Evolutionary conservation across 2,329 filamentous ascomycete species (phyloP), one percentile per base, ranked within the genome.

Genomic region (Colletotrichum sp.): DNA sequence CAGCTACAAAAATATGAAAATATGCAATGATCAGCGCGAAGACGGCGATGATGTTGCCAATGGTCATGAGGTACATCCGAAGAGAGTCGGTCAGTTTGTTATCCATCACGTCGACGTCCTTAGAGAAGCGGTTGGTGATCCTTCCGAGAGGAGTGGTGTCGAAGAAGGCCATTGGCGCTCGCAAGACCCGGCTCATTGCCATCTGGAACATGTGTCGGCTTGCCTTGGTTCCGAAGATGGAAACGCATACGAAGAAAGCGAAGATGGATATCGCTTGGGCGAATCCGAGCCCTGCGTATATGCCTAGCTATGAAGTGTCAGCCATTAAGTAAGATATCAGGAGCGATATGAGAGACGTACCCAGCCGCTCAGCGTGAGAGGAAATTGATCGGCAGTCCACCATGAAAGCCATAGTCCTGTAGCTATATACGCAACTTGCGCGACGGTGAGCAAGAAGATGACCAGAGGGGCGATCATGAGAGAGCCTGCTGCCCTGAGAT

Each of bases 101-200:
- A 86, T 99, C 96, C 95, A 98, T 97, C 72, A 96, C 95, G 81
- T 98, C 95, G 52, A 98, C 94, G 81, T 99, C 96, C 79, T 96
- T 94, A 30, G 95, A 98, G 86, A 99, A 99, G 24, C 96, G 94
- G 83, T 99, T 99, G 32, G 95, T 98, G 83, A 99, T 98, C 52
- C 96, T 94, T n/a, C 96, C 96, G 1, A 98, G 90, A 1, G 96
- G 96, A 1, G 96, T 99, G 0, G 96, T 98, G 81, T 99, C 96
- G 86, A 99, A 99, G 87, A 98, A 99, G 6, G 94, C 94, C 95
- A 93, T 93, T 28, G 92, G 92, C 3, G 92, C 92, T 30, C 92
- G 88, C 18, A 93, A 85, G 1, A 96, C 95, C 15, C 94, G 90
- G 13, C 89, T 92, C 80, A 98, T 94, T 8, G 96, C 96, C 36